Conservation (phyloP, 1,284 basidiomycete species). For the Cutaneotrichosporon arboriforme region DNA sequence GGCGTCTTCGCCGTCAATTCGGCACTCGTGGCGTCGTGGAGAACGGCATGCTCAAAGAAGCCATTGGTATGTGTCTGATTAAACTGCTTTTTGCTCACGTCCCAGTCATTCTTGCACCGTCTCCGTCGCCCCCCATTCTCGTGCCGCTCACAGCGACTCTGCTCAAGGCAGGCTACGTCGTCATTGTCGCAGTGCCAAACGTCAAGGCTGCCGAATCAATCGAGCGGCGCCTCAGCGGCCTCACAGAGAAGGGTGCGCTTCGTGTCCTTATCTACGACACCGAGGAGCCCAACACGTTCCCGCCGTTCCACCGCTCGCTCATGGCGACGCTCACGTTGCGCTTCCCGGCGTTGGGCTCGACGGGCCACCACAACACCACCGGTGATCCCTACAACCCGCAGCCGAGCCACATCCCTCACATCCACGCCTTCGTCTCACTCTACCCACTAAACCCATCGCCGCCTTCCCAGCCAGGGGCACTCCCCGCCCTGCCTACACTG, state of each 20-base stretch:
- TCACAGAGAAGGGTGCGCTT: conserved; percentile 39
- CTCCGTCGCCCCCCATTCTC: conserved; percentile 39
- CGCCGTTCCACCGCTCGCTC: conserved; percentile 45
- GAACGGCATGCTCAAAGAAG: conserved; percentile 46
- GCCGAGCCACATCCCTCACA: conserved; percentile 34
- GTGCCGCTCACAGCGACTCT: conserved; percentile 39
- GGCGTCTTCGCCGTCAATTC: conserved; percentile 21
- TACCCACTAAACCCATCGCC: conserved; percentile 42
- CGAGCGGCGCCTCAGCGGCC: conserved; percentile 36
- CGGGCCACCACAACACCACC: conserved; percentile 2
- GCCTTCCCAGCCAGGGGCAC: conserved; percentile 34
- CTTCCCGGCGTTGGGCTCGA: conserved; percentile 29
- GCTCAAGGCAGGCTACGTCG: conserved; percentile 45
- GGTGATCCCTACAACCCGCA: conserved; percentile 38
- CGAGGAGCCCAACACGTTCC: conserved; percentile 43
- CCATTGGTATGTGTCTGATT: conserved; percentile 32
- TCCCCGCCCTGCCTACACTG: conserved; percentile 44
- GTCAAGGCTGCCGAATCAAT: conserved; percentile 44
- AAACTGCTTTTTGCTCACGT: conserved; percentile 8
- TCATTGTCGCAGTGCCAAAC: conserved; percentile 44
- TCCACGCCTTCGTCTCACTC: conserved; percentile 44
- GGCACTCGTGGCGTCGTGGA: conserved; percentile 32
- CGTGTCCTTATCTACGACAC: conserved; percentile 47
- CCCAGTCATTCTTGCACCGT: conserved; percentile 41
- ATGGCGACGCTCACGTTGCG: conserved; percentile 44